phyloP scores from a whole-genome alignment of 148 eudicot genomes.

The Nyssa sinensis region DNA sequence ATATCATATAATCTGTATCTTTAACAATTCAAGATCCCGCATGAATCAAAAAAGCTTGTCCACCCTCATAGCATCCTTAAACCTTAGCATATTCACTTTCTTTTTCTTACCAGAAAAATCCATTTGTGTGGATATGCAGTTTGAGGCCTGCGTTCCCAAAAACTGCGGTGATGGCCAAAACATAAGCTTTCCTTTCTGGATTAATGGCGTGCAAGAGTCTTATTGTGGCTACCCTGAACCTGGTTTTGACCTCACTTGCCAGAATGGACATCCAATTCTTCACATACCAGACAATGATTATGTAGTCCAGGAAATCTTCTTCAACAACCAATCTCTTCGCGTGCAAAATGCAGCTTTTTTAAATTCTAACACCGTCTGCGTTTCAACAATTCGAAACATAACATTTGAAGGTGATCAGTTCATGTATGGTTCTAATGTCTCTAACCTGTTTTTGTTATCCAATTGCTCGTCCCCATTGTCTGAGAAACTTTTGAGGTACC shows the following conservation, averaged over 20 bases:
- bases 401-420: conserved; percentile 14
- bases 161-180: conserved; percentile 30
- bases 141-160: conserved; percentile 26
- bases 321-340: conserved; percentile 24
- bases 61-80: conserved; percentile 4
- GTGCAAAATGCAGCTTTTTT: conserved; percentile 27
- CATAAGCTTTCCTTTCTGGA: conserved; percentile 46
- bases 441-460: conserved; percentile 23
- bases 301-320: conserved; percentile 26
- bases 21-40: background rate
- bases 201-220: conserved; percentile 24
- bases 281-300: conserved; percentile 26
- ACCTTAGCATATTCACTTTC: conserved; percentile 9
- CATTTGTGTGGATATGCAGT: conserved; percentile 20
- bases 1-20: background rate
- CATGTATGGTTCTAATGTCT: background rate
- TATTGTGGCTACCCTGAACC: conserved; percentile 62
- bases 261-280: conserved; percentile 16
- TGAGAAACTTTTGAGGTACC: background rate
- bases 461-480: conserved; percentile 25
- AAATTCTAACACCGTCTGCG: conserved; percentile 1
- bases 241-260: conserved; percentile 45
- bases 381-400: conserved; percentile 24
- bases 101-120: conserved; percentile 4
- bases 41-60: conserved; percentile 11